Percentiles rank a stretch among this genome's conserved stretches.
phyloP scores from a whole-genome alignment of 2,329 filamentous ascomycete species.

The Teratosphaeriaceae sp. region DNA sequence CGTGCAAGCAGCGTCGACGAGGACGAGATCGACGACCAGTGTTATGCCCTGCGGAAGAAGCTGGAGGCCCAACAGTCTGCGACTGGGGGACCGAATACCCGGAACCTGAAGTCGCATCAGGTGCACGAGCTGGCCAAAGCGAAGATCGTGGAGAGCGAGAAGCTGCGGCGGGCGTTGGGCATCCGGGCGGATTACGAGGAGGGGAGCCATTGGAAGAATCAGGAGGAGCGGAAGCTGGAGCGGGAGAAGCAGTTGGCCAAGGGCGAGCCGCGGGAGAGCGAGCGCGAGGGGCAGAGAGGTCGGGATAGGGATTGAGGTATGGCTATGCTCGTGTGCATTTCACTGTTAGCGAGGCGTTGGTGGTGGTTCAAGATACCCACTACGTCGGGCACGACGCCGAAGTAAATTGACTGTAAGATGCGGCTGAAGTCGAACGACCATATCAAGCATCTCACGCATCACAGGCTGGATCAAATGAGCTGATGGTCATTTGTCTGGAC shows the following conservation, averaged over 20 bases:
- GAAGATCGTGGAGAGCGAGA: slow-evolving; percentile 93
- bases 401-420: no score
- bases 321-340: background rate
- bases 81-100: slow-evolving; percentile 37
- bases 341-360: slow-evolving; percentile 4
- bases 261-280: slow-evolving; percentile 5
- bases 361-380: no score
- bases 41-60: slow-evolving; percentile 58
- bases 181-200: slow-evolving; percentile 83
- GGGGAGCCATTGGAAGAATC: slow-evolving; percentile 75
- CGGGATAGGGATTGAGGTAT: slow-evolving; percentile 4
- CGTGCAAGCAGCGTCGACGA: slow-evolving; percentile 59
- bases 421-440: no score
- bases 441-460: no score
- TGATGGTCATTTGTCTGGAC: no score
- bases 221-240: slow-evolving; percentile 58
- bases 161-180: slow-evolving; percentile 75
- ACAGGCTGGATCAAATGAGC: no score
- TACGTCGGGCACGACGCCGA: no score
- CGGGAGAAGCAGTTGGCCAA: slow-evolving; percentile 15
- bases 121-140: slow-evolving; percentile 94
- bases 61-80: slow-evolving; percentile 43
- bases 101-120: slow-evolving; percentile 78
- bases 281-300: background rate
- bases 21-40: slow-evolving; percentile 79